phyloP scores from a whole-genome alignment of 495 filamentous ascomycete species.

The Podospora fimiseda region DNA sequence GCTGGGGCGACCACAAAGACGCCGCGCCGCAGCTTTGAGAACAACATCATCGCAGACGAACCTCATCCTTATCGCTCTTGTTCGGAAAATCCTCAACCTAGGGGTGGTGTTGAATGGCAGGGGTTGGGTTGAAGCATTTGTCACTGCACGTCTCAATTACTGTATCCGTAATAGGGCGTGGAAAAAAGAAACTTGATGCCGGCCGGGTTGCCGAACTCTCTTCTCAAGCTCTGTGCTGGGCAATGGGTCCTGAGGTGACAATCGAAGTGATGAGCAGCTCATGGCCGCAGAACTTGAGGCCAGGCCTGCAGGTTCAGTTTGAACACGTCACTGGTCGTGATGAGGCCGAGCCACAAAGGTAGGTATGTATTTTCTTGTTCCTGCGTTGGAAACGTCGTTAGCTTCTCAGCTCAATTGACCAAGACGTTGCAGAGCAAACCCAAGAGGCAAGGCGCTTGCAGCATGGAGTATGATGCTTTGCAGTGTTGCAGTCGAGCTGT shows the following conservation, averaged over 20 bases:
- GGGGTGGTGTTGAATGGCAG: not conserved
- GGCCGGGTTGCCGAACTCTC: not conserved
- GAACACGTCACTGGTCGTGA: constrained; percentile 24
- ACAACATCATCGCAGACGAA: not conserved
- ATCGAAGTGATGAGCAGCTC: constrained; percentile 14
- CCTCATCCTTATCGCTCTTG: not conserved
- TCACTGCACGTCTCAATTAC: too few relatives aligned
- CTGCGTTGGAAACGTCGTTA: not conserved
- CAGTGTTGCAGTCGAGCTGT: not conserved
- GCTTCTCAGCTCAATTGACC: not conserved
- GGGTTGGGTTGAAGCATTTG: not conserved
- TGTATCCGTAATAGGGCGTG: too few relatives aligned
- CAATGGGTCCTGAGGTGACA: constrained; percentile 10
- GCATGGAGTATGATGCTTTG: not conserved
- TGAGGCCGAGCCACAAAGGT: constrained; percentile 7
- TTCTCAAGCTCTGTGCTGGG: not conserved
- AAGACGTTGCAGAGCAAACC: not conserved
- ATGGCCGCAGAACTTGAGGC: constrained; percentile 24
- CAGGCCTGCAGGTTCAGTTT: constrained; percentile 17
- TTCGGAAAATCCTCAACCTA: too few relatives aligned
- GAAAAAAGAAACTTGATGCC: not conserved
- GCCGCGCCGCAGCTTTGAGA: not conserved
- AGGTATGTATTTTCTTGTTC: not conserved
- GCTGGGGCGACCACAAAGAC: not conserved
- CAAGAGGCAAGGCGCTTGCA: constrained; percentile 6